These are phyloP conservation scores for Arachnomyces sp. DNA, from an alignment of 2,329 filamentous ascomycete species.

Conservation along the genomic window DNA sequence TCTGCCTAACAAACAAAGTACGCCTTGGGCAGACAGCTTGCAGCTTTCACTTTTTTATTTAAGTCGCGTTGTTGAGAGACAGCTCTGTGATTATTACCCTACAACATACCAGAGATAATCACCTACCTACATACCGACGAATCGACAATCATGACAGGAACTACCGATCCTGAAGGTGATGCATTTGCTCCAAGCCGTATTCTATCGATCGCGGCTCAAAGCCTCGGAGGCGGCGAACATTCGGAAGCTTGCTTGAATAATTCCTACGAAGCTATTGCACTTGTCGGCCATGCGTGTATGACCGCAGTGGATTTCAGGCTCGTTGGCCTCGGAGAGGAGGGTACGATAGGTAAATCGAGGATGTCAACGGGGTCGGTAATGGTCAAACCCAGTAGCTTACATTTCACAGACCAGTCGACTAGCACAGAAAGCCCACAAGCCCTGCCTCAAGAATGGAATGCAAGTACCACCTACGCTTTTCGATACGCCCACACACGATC, in stretches of 20 bases:
- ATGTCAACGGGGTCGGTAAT: constrained; percentile 13
- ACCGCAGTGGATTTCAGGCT: constrained; percentile 69
- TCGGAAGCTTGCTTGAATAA: constrained; percentile 27
- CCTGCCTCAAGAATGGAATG: constrained; percentile 74
- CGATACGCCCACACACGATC: constrained; percentile 81
- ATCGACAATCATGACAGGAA: too few relatives aligned
- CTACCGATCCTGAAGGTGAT: too few relatives aligned
- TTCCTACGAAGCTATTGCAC: constrained; percentile 70
- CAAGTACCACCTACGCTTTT: constrained; percentile 64
- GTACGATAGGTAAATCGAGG: constrained; percentile 51
- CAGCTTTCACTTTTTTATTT: too few relatives aligned
- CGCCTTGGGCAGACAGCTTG: too few relatives aligned
- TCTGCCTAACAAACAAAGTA: too few relatives aligned
- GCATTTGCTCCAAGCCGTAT: constrained; percentile 21
- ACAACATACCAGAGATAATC: too few relatives aligned
- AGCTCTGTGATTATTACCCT: too few relatives aligned
- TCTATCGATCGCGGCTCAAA: constrained; percentile 23
- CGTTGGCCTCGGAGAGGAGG: constrained; percentile 74
- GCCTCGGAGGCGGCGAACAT: constrained; percentile 22
- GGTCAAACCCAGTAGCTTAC: too few relatives aligned
- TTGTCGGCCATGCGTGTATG: constrained; percentile 80
- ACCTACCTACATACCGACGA: too few relatives aligned
- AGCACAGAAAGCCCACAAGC: constrained; percentile 29
- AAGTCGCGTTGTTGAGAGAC: too few relatives aligned
- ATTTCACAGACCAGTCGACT: too few relatives aligned